Percentiles rank a stretch among this genome's conserved stretches.
phyloP scores from a whole-genome alignment of 441 rosid species.

The Capsella rubella region DNA sequence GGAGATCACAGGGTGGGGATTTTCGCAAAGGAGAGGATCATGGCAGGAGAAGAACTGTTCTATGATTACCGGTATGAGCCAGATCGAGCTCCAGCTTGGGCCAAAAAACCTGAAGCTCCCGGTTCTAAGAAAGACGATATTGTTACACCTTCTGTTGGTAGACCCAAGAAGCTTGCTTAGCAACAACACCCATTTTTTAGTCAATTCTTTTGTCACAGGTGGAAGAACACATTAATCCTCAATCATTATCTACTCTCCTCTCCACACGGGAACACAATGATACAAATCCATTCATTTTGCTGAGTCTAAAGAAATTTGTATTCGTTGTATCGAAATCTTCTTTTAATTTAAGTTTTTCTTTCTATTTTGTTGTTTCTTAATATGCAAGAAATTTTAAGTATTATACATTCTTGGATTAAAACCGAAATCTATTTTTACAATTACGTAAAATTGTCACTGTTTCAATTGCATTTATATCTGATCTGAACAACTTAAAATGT shows the following conservation, averaged over 20 bases:
- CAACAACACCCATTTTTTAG: constrained; percentile 35
- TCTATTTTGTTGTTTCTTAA: not conserved
- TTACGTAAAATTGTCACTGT: too few relatives aligned
- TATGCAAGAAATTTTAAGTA: constrained; percentile 9
- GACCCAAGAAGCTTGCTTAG: constrained; percentile 97
- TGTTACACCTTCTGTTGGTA: constrained; percentile 74
- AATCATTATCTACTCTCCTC: not conserved
- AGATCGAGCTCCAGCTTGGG: constrained; percentile 98
- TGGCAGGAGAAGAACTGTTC: constrained; percentile 92
- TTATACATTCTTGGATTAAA: constrained; percentile 1
- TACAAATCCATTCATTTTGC: constrained; percentile 27
- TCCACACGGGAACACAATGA: constrained; percentile 27
- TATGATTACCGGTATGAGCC: constrained; percentile 97
- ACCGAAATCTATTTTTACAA: too few relatives aligned
- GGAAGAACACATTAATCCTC: constrained; percentile 22
- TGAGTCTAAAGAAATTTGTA: constrained; percentile 21
- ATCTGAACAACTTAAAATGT: not conserved
- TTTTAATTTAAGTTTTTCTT: constrained; percentile 2
- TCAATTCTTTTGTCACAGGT: constrained; percentile 56
- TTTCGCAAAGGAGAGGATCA: constrained; percentile 92
- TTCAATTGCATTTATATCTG: too few relatives aligned
- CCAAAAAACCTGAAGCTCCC: constrained; percentile 89
- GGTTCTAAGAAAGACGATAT: constrained; percentile 90
- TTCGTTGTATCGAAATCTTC: not conserved
- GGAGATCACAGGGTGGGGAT: constrained; percentile 98